Conservation (phyloP, 2,329 filamentous ascomycete genomes). For the Aspergillus tanneri region DNA sequence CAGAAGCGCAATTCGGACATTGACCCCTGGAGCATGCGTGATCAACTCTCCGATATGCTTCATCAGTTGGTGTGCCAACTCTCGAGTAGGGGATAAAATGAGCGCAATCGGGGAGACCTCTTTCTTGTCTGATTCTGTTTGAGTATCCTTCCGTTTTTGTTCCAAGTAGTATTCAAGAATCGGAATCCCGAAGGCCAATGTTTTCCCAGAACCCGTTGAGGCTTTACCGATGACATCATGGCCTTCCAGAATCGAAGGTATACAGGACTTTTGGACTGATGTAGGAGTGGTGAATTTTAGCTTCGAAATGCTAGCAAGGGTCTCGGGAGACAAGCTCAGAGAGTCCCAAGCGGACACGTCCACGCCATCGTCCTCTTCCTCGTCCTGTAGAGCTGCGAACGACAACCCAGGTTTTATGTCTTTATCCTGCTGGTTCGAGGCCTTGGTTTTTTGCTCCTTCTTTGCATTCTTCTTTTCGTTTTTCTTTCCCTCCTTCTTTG, state of each 20-base stretch:
- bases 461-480: constrained; percentile 27
- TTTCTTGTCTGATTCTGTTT: constrained; percentile 43
- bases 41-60: constrained; percentile 78
- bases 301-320: constrained; percentile 72
- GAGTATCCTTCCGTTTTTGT: constrained; percentile 30
- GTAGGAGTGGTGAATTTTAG: constrained; percentile 81
- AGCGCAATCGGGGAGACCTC: constrained; percentile 64
- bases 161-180: constrained; percentile 82
- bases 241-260: constrained; percentile 78
- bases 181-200: constrained; percentile 88
- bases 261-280: constrained; percentile 72
- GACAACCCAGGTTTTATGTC: constrained; percentile 35
- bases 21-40: constrained; percentile 60
- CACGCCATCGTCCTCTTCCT: constrained; percentile 60
- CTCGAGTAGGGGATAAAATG: constrained; percentile 86
- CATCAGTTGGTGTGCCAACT: constrained; percentile 87
- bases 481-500: constrained; percentile 16
- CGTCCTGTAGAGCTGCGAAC: constrained; percentile 40
- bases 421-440: constrained; percentile 35
- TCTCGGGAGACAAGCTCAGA: constrained; percentile 69
- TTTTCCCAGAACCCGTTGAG: constrained; percentile 94
- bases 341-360: constrained; percentile 73
- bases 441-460: constrained; percentile 30
- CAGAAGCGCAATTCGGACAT: constrained; percentile 70
- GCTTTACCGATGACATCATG: constrained; percentile 95